Evolutionary conservation across 176 grass and related monocot species (phyloP).

Genomic region (Canna indica): DNA sequence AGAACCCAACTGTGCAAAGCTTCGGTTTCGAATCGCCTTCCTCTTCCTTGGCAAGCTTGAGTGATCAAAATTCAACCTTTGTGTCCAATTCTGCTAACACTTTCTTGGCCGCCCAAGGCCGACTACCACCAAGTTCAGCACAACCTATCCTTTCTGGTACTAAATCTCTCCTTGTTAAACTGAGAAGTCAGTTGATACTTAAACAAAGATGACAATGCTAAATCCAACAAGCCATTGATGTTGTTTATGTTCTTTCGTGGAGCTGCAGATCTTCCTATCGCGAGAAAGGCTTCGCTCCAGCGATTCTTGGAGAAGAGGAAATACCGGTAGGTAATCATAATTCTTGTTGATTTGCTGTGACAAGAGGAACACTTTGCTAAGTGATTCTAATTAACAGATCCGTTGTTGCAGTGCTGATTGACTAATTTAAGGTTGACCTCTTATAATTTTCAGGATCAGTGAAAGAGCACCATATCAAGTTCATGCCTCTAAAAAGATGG

Average conservation of each 20-base stretch:
- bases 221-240: conserved; percentile 8
- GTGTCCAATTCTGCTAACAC: conserved; percentile 19
- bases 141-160: conserved; percentile 60
- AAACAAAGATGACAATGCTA: neutral
- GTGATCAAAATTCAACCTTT: conserved; percentile 7
- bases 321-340: conserved; percentile 51
- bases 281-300: conserved; percentile 82
- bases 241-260: conserved; percentile 3
- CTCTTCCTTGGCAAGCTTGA: conserved; percentile 1
- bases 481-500: conserved; percentile 30
- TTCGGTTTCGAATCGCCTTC: conserved; percentile 8
- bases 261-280: conserved; percentile 73
- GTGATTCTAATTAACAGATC: neutral
- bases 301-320: conserved; percentile 99
- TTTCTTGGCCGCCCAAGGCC: conserved; percentile 15
- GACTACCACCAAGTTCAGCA: conserved; percentile 36
- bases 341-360: neutral
- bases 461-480: conserved; percentile 60
- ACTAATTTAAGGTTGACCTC: conserved; percentile 3
- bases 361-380: neutral
- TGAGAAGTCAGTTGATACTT: neutral
- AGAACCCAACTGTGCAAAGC: conserved; percentile 22
- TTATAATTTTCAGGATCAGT: conserved; percentile 43
- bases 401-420: neutral
- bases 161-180: conserved; percentile 2